Conservation (phyloP, 805 yeast genomes). For the Candida ficus region DNA sequence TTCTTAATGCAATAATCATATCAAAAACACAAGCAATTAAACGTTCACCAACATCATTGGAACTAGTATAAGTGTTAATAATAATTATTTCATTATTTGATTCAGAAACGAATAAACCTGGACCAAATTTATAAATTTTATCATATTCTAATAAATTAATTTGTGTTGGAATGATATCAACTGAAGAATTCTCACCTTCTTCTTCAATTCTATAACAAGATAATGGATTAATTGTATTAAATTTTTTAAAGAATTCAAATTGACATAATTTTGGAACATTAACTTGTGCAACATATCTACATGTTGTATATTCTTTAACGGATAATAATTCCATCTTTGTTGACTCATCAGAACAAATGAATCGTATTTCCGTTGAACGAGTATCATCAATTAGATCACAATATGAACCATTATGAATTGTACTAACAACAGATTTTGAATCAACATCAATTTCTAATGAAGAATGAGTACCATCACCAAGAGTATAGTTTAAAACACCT, state of each 20-base stretch:
- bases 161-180: too few relatives aligned
- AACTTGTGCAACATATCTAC: conserved; percentile 19
- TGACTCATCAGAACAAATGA: conserved; percentile 16
- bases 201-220: background rate
- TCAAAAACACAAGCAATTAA: background rate
- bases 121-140: background rate
- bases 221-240: background rate
- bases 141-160: background rate
- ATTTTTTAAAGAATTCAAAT: conserved; percentile 15
- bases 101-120: conserved; percentile 4
- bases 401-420: conserved; percentile 15
- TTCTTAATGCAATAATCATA: background rate
- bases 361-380: conserved; percentile 20
- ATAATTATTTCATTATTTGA: background rate
- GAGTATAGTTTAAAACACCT: conserved; percentile 1
- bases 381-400: conserved; percentile 24
- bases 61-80: background rate
- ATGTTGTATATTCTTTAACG: conserved; percentile 19
- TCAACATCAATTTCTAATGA: conserved; percentile 1
- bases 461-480: background rate
- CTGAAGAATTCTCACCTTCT: background rate
- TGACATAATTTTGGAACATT: conserved; percentile 19
- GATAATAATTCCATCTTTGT: background rate
- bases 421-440: background rate
- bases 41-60: background rate